Conservation (phyloP, 2,329 filamentous ascomycete genomes). For the Penicillium sp. region DNA sequence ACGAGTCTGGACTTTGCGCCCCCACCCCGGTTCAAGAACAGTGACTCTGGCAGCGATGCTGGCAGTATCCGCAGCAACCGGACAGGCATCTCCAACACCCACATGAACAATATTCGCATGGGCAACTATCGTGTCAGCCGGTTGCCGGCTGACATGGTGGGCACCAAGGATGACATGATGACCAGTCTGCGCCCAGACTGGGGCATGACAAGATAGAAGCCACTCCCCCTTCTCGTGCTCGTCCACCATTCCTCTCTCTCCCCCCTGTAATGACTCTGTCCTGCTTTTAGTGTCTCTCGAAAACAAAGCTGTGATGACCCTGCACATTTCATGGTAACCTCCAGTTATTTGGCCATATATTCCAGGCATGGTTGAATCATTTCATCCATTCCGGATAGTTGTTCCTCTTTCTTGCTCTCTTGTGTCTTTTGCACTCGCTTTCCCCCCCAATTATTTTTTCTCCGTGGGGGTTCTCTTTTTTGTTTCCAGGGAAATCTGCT, state of each 20-base stretch:
- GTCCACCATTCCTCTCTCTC: constrained; percentile 2
- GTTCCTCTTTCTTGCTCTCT: background rate
- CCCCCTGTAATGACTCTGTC: constrained; percentile 24
- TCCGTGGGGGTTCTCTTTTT: constrained; percentile 2
- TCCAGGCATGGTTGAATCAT: background rate
- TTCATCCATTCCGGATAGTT: constrained; percentile 1
- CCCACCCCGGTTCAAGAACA: constrained; percentile 51
- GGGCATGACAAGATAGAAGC: constrained; percentile 49
- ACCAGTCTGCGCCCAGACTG: constrained; percentile 61
- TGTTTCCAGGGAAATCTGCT: constrained; percentile 6
- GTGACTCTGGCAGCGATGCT: constrained; percentile 48
- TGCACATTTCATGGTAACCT: constrained; percentile 14
- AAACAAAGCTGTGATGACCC: constrained; percentile 28
- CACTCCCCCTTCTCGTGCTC: background rate
- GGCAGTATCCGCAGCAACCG: constrained; percentile 68
- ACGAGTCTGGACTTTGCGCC: constrained; percentile 55
- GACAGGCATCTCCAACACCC: constrained; percentile 73
- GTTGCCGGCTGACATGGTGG: constrained; percentile 79
- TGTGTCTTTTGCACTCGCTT: constrained; percentile 4
- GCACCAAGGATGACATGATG: constrained; percentile 70
- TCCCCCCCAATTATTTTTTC: background rate
- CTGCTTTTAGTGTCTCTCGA: constrained; percentile 19
- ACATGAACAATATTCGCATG: constrained; percentile 72
- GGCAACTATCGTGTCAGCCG: constrained; percentile 87
- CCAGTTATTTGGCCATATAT: background rate